Evolutionary conservation across 176 grass and related monocot species (phyloP), one percentile per base, ranked within the genome.

Genomic region (Aegilops umbellulata): DNA sequence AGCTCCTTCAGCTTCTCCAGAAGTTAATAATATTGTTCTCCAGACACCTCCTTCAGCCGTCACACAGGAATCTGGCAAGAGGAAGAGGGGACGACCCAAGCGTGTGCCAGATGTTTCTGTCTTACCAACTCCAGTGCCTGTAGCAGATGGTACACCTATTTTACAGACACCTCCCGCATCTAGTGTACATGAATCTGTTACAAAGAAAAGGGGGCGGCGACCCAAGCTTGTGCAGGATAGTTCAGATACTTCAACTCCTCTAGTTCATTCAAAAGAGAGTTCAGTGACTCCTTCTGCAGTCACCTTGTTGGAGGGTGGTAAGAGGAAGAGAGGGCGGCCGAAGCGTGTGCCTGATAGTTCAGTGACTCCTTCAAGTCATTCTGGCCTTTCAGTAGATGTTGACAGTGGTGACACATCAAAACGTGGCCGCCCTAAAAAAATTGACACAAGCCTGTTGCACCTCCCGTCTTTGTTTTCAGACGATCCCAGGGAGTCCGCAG

Each of bases 401-500:
- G 77, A 85, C 16, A 39, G 23, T 66, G 76, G 74, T 36, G 29
- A 32, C 13, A 35, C 26, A 67, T 39, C 65, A 41, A 94, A 87
- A 78, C 58, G 69, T 62, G 83, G 82, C 30, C 38, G 69, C 3
- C 65, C 89, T 81, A 94, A 25, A 78, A 92, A 85, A 84, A 81
- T 89, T 74, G 73, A 80, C 19, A 75, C 63, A 81, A 91, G 31
- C n/a, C 23, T 94, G 30, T 35, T 89, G 46, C 67, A 89, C 60
- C 39, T 84, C 17, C 60, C 58, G 26, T 35, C 88, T 64, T 86
- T 84, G 10, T 73, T 29, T 75, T 97, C 83, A 38, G 79, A 87
- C 76, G 90, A 94, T 76, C 86, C 95, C 17, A 89, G 92, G 77
- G 90, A 92, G 67, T 69, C 84, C 35, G 86, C 85, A 69, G 95